Conservation (phyloP, 441 rosid species). For the Gossypium trilobum region DNA sequence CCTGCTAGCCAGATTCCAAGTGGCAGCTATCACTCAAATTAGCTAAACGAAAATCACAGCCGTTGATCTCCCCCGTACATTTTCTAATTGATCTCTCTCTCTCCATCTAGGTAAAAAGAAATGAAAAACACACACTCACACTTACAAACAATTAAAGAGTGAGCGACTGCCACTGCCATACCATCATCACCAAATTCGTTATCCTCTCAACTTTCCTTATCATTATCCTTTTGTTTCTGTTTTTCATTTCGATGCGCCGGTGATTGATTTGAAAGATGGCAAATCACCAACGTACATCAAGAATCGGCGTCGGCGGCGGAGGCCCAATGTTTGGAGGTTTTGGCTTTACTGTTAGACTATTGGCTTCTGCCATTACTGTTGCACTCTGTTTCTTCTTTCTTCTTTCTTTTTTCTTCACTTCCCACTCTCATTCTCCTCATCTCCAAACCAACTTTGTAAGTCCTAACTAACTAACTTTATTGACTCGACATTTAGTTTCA, state of each 20-base stretch:
- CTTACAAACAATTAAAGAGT: background rate
- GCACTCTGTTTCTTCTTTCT: conserved; percentile 44
- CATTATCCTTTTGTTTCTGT: background rate
- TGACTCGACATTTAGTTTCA: background rate
- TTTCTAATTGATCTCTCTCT: background rate
- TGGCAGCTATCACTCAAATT: background rate
- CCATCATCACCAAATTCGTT: background rate
- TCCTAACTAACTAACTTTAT: background rate
- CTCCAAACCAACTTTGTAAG: conserved; percentile 38
- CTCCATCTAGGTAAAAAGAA: background rate
- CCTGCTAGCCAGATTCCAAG: background rate
- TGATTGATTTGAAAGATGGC: conserved; percentile 32
- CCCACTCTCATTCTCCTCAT: conserved; percentile 37
- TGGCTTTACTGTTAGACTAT: conserved; percentile 29
- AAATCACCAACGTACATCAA: conserved; percentile 39
- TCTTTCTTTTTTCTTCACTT: conserved; percentile 45
- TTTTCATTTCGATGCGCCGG: background rate
- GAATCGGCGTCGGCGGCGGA: conserved; percentile 26
- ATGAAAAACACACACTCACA: no score
- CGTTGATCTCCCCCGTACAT: background rate
- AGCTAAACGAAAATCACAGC: background rate
- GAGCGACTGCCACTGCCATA: background rate
- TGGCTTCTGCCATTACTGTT: conserved; percentile 34
- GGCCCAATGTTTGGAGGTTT: conserved; percentile 3
- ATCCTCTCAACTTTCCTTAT: background rate